These are phyloP conservation scores for Prototheca cutis DNA, from an alignment of 163 green algal species.

Conservation along the genomic window DNA sequence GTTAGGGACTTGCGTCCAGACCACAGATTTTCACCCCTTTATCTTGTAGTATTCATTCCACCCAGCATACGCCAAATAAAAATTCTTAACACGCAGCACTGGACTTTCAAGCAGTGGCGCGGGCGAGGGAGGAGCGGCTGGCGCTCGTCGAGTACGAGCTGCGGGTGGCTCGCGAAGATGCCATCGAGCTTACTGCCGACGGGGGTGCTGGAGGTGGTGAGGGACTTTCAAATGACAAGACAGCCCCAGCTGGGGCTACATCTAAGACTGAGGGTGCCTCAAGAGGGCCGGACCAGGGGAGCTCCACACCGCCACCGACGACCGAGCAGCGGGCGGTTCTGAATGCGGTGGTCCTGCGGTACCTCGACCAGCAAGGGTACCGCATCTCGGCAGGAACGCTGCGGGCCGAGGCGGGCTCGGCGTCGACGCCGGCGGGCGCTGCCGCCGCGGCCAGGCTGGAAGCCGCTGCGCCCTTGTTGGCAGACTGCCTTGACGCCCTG, in stretches of 20 bases:
- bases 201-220: no score
- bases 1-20: no score
- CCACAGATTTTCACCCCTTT: no score
- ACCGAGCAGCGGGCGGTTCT: neutral
- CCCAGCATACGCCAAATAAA: no score
- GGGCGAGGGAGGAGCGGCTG: neutral
- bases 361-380: neutral
- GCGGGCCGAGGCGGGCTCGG: neutral
- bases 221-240: neutral
- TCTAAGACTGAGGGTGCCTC: neutral
- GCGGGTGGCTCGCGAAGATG: neutral
- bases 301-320: neutral
- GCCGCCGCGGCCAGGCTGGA: neutral
- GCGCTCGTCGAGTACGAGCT: slow-evolving; percentile 2
- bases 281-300: neutral
- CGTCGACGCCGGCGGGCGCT: neutral
- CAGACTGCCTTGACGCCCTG: neutral
- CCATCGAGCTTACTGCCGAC: no score
- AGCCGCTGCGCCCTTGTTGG: neutral
- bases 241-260: neutral
- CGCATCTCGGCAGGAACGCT: neutral
- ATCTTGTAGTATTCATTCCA: no score
- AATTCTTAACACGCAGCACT: neutral
- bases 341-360: neutral
- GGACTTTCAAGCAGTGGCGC: neutral